Conservation (phyloP, 148 eudicot species). For the Chenopodium album region DNA sequence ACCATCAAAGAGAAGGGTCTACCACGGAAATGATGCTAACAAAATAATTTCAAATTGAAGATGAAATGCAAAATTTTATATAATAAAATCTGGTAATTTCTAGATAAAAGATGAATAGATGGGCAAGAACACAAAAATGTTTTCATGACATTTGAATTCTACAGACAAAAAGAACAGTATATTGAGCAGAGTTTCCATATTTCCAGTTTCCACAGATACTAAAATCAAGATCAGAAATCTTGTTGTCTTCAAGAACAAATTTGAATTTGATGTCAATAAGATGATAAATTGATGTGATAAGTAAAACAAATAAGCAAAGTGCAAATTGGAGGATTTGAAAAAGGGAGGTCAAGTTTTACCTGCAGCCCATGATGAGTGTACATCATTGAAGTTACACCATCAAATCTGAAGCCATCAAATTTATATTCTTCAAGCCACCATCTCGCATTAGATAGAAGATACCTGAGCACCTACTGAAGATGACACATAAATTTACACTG, state of each 20-base stretch:
- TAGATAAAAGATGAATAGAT: neutral
- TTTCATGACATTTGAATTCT: neutral
- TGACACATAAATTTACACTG: conserved; percentile 22
- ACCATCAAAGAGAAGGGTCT: neutral
- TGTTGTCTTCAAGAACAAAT: neutral
- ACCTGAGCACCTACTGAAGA: conserved; percentile 70
- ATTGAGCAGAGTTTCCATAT: no score
- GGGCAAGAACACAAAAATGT: neutral
- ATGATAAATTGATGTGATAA: neutral
- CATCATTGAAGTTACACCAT: conserved; percentile 99
- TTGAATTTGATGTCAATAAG: neutral
- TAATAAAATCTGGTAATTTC: neutral
- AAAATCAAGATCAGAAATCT: neutral
- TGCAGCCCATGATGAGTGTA: conserved; percentile 95
- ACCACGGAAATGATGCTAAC: neutral
- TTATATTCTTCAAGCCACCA: conserved; percentile 99
- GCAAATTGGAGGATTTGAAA: neutral
- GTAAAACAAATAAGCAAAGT: neutral
- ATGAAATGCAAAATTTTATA: neutral
- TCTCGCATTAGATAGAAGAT: conserved; percentile 95
- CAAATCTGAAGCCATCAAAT: conserved; percentile 98
- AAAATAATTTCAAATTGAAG: neutral
- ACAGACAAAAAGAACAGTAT: neutral
- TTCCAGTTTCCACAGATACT: neutral
- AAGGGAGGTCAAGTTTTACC: conserved; percentile 37